Base-by-base conservation (phyloP, 768 basidiomycete species). In the Boletellus ananas region DNA sequence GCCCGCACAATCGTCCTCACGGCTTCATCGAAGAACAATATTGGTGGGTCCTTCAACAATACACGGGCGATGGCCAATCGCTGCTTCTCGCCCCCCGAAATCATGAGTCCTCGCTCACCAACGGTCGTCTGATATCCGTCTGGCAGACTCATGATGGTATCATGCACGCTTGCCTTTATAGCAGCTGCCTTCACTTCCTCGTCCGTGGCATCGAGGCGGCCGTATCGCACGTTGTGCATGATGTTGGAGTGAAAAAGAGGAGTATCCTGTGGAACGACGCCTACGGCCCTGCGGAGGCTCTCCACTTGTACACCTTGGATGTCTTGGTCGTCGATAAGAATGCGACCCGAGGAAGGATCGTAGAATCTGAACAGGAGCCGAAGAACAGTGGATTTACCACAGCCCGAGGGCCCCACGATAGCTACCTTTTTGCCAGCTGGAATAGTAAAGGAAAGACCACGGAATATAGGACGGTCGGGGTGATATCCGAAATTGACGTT, bases 11-110 rank as follows among this genome's bases (percentile, higher is more conserved):
- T 34, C 18, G 16, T 41, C 75, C 90, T 62, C 58, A 94, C 94
- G 35, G 96, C 96, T 70, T 99, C 96, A 62, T 99, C 96, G 62
- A 99, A 99, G 74, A 98, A 97, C 60, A 98, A 62, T 59, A 98
- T 97, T 12, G 88, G 86, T 0, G 96, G 94, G 66, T 99, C 88
- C 72, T 98, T 97, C 43, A 98, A 70, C 59, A 99, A 69, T 31
- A 94, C 84, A 21, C 96, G 75, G 20, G 96, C 96, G 16, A 99
- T 90, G 3, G 96, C 96, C 58, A 99, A 70, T 44, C 96, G 72
- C 74, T 99, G 96, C 70, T 99, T 99, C 78, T 99, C 96, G 1
- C 96, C 96, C 0, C 96, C 96, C 34, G 91, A 94, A 42, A 99
- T 91, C 96, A 99, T 99, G 64, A 97, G 67, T 5, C 96, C 96